phyloP scores from a whole-genome alignment of 23 red algal species.

The Gracilaria caudata region DNA sequence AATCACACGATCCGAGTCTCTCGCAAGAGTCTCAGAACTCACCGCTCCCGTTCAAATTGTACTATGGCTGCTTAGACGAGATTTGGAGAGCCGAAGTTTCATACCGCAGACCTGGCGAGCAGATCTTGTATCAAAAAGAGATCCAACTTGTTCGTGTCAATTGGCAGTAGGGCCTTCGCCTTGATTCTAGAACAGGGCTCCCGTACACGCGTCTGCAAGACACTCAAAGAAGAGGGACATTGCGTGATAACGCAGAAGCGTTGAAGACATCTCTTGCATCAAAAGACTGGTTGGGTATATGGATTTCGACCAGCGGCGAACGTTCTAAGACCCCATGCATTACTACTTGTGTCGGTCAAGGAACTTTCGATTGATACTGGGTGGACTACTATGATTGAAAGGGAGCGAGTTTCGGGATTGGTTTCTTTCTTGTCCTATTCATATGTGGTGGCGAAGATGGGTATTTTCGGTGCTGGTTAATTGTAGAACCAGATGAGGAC shows the following conservation, averaged over 20 bases:
- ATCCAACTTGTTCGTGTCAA: background rate
- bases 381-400: background rate
- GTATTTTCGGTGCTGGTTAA: too few species aligned
- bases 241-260: background rate
- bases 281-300: background rate
- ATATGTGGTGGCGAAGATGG: background rate
- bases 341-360: background rate
- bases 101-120: background rate
- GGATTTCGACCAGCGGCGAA: background rate
- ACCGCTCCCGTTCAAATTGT: background rate
- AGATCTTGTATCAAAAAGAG: background rate
- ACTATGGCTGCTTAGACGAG: background rate
- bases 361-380: background rate
- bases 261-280: background rate
- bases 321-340: background rate
- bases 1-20: background rate
- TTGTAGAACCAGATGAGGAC: too few species aligned
- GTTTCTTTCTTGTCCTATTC: background rate
- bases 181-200: background rate
- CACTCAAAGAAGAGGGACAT: background rate
- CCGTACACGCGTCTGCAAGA: background rate
- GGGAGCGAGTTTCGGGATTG: background rate
- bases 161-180: constrained; percentile 3
- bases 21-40: background rate
- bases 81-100: background rate